Evolutionary conservation across 192 early-diverging fungal genomes (phyloP).

Genomic region (Chytriomyces hyalinus): DNA sequence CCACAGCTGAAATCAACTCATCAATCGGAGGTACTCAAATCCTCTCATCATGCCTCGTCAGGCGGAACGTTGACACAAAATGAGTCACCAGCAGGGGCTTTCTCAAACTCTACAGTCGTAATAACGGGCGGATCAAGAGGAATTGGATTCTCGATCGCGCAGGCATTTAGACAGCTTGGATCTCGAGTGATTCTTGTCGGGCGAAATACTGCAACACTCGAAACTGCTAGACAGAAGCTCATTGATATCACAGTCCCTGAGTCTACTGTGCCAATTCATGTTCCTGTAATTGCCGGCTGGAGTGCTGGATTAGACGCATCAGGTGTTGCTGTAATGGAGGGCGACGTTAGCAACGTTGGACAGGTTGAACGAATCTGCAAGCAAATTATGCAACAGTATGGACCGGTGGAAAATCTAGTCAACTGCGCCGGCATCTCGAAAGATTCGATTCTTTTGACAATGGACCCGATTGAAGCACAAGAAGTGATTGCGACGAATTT

Average conservation of each 20-base stretch:
- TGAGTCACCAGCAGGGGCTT: not conserved
- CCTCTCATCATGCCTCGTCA: no score
- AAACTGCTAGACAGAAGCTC: not conserved
- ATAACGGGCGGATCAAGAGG: constrained; percentile 81
- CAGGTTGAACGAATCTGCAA: constrained; percentile 48
- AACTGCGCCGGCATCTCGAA: constrained; percentile 38
- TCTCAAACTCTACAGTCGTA: constrained; percentile 34
- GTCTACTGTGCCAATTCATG: not conserved
- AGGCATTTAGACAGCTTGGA: constrained; percentile 50
- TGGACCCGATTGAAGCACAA: constrained; percentile 46
- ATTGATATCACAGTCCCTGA: not conserved
- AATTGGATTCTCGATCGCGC: constrained; percentile 72
- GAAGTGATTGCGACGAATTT: constrained; percentile 73
- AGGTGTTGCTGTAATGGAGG: constrained; percentile 33
- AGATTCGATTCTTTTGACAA: constrained; percentile 24
- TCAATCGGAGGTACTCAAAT: no score
- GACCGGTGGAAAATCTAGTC: constrained; percentile 21
- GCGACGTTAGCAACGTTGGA: constrained; percentile 51
- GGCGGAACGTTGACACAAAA: not conserved
- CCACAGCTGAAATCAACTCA: no score
- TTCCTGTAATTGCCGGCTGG: constrained; percentile 2
- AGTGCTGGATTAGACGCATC: constrained; percentile 20
- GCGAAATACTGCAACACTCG: constrained; percentile 48
- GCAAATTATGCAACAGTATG: constrained; percentile 23
- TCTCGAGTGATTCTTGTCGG: constrained; percentile 60